Conservation (phyloP, 2,329 filamentous ascomycete genomes). For the Furcasterigmium sp. region DNA sequence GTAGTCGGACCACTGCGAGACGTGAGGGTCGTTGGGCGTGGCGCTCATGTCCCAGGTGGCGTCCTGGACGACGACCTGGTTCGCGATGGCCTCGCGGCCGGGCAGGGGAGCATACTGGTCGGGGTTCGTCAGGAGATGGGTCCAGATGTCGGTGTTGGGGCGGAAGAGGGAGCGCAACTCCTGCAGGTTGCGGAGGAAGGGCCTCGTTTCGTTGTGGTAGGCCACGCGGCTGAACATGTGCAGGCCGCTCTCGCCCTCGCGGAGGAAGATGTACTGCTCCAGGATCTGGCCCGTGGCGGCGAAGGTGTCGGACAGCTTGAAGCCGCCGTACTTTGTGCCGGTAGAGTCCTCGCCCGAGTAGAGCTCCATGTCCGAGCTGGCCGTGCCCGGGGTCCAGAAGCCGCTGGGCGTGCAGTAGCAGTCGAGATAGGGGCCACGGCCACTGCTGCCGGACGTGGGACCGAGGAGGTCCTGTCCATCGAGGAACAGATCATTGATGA, state of each 20-base stretch:
- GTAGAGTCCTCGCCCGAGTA: conserved; percentile 45
- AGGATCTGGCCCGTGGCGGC: conserved; percentile 48
- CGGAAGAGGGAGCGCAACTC: conserved; percentile 55
- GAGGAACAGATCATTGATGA: conserved; percentile 26
- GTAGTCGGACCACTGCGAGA: conserved; percentile 47
- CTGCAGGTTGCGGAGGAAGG: conserved; percentile 49
- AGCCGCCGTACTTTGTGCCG: conserved; percentile 44
- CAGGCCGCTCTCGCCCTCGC: conserved; percentile 54
- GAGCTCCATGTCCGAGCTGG: conserved; percentile 41
- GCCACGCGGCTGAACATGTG: conserved; percentile 52
- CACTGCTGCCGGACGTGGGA: conserved; percentile 31
- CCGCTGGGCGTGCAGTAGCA: conserved; percentile 54
- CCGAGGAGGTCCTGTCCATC: conserved; percentile 42
- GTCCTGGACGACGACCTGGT: conserved; percentile 49
- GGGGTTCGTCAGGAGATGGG: conserved; percentile 49
- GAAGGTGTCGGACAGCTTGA: conserved; percentile 52
- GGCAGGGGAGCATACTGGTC: conserved; percentile 48
- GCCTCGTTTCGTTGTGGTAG: conserved; percentile 49
- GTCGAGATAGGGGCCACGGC: conserved; percentile 51
- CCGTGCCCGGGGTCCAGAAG: conserved; percentile 48
- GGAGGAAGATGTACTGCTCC: conserved; percentile 58
- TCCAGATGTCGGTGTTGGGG: conserved; percentile 52
- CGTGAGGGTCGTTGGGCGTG: conserved; percentile 46
- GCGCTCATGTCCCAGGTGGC: conserved; percentile 55
- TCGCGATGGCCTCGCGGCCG: conserved; percentile 29